These are phyloP conservation scores for Ganoderma lucidum DNA, from an alignment of 1,284 basidiomycete species.

Conservation along the genomic window DNA sequence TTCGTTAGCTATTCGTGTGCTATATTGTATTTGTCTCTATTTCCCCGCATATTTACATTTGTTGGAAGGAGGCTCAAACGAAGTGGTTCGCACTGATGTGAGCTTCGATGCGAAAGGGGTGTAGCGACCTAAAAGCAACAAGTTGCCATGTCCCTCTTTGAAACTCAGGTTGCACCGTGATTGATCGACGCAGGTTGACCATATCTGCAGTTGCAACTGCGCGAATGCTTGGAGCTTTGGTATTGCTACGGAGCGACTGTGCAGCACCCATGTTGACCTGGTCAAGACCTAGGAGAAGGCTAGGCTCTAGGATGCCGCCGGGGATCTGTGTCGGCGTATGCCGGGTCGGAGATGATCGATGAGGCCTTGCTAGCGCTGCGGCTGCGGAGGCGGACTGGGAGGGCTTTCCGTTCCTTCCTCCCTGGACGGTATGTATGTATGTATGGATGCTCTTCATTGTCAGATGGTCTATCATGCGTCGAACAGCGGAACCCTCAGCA, in stretches of 20 bases:
- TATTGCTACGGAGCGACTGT: background rate
- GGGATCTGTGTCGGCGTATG: background rate
- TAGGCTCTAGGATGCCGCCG: too few species aligned
- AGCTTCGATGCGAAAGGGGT: background rate
- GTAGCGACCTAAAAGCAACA: too few species aligned
- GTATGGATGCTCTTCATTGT: background rate
- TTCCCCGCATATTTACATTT: background rate
- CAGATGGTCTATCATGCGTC: constrained; percentile 2
- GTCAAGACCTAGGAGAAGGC: too few species aligned
- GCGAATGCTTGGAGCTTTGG: too few species aligned
- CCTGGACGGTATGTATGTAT: background rate
- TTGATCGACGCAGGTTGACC: too few species aligned
- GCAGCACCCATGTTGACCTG: too few species aligned
- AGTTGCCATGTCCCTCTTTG: too few species aligned
- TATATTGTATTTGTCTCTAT: background rate
- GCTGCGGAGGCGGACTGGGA: background rate
- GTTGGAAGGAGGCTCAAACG: background rate
- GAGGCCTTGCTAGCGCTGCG: background rate
- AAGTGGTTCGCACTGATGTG: background rate
- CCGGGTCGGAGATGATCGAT: background rate
- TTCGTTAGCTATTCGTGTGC: background rate
- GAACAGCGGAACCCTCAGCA: background rate
- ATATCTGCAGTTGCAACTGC: too few species aligned
- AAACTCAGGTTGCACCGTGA: too few species aligned
- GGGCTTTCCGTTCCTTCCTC: background rate